Evolutionary conservation across 495 filamentous ascomycete species (phyloP), one percentile per base, ranked within the genome.

Genomic region (Neurospora sp.): DNA sequence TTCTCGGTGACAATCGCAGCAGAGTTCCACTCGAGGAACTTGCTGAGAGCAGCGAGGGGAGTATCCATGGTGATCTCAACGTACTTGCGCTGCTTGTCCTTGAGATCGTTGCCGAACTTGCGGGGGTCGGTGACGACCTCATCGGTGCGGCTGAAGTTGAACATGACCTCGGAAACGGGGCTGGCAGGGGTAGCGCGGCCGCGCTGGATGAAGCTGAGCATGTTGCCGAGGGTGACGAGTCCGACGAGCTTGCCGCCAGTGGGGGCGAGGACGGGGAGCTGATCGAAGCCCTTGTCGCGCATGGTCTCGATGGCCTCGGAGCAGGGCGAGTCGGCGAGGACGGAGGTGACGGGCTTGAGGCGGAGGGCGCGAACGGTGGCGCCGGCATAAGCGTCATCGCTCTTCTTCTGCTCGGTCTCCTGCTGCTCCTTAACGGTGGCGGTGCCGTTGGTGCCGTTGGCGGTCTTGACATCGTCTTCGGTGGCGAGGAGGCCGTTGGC

Each of bases 21-120:
- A 78, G 91, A 94, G 81, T 98, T 98, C 93, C 96, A 98, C 82
- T 97, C 94, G 76, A 99, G 93, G 84, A 99, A 99, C 70, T 91
- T 88, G 80, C 92, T 94, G 44, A 99, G 84, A 48, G 92, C 92
- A 71, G 87, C 88, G 40, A 99, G 83, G 11, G 92, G 92, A 11
- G 96, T 99, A 73, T 97, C 92, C 78, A 92, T 82, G 6, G 96
- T 98, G 77, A 99, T 97, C 83, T 98, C 92, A 35, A 97, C 90
- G 79, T 96, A 99, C 80, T 91, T 91, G 75, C 91, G 87, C 78
- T 86, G 80, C 81, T 82, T 84, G 72, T 81, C 77, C 75, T 81
- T 75, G 40, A 80, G 76, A 48, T 83, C 82, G 69, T 84, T 81
- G 37, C 84, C 87, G 72, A 92, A 82, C 74, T 91, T 85, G 53